Conservation (phyloP, 2,329 filamentous ascomycete species). For the Neopestalotiopsis sp. region DNA sequence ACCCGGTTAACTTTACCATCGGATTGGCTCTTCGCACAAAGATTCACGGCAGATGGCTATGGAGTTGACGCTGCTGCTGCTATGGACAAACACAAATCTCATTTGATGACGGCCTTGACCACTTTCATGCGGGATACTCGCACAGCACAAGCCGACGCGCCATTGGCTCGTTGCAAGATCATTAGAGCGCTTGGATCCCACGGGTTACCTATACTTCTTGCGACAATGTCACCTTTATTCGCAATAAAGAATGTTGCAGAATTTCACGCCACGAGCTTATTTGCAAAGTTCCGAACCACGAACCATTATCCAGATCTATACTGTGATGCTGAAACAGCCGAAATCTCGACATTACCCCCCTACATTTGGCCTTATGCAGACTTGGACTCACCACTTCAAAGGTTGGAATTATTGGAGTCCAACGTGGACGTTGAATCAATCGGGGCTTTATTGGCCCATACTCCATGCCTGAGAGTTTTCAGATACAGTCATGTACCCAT, state of each 20-base stretch:
- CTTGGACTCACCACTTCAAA: conserved; percentile 19
- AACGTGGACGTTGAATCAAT: conserved; percentile 21
- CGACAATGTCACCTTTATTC: conserved; percentile 19
- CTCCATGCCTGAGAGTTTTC: conserved; percentile 21
- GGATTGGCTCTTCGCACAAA: not conserved
- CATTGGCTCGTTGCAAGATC: not conserved
- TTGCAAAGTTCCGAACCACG: not conserved
- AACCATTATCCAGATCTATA: too few species aligned
- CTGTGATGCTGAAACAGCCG: not conserved
- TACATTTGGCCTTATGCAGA: conserved; percentile 22
- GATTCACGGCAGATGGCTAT: too few species aligned
- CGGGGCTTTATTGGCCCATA: conserved; percentile 23
- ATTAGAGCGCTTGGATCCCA: not conserved
- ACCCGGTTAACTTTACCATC: conserved; percentile 16
- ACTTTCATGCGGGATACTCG: conserved; percentile 9
- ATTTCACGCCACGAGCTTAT: conserved; percentile 3
- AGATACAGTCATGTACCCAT: conserved; percentile 21
- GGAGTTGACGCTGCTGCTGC: not conserved
- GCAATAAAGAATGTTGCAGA: conserved; percentile 8
- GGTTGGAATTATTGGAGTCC: conserved; percentile 20
- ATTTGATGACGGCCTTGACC: not conserved
- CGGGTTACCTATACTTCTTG: not conserved
- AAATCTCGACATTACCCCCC: not conserved
- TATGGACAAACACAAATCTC: not conserved
- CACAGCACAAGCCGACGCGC: not conserved